These are phyloP conservation scores for Blumeria hordei DNA, from an alignment of 2,329 filamentous ascomycete species.

Conservation along the genomic window DNA sequence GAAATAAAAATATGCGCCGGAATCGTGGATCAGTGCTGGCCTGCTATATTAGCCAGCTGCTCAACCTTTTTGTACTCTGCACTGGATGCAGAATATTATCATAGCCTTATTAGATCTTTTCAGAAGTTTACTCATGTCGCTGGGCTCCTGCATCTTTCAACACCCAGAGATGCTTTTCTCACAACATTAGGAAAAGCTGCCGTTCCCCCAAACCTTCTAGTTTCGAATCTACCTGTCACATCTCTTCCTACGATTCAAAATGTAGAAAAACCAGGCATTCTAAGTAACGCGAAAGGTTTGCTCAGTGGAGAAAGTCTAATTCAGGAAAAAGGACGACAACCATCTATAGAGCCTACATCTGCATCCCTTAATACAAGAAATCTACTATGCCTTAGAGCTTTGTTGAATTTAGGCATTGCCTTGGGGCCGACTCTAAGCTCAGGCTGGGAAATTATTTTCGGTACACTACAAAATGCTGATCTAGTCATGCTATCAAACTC, in stretches of 20 bases:
- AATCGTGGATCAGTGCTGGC: slow-evolving; percentile 85
- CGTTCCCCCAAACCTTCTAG: slow-evolving; percentile 57
- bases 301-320: slow-evolving; percentile 50
- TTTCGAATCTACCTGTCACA: slow-evolving; percentile 27
- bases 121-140: slow-evolving; percentile 92
- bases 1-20: slow-evolving; percentile 56
- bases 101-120: slow-evolving; percentile 72
- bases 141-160: slow-evolving; percentile 59
- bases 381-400: slow-evolving; percentile 64
- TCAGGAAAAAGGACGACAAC: slow-evolving; percentile 35
- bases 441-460: slow-evolving; percentile 78
- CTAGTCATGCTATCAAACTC: slow-evolving; percentile 45
- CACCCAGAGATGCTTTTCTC: slow-evolving; percentile 79
- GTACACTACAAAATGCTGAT: slow-evolving; percentile 81
- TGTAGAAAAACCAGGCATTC: slow-evolving; percentile 27
- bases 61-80: slow-evolving; percentile 88
- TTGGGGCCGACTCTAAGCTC: slow-evolving; percentile 64
- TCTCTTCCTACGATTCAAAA: slow-evolving; percentile 23
- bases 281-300: slow-evolving; percentile 46
- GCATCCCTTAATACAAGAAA: slow-evolving; percentile 61
- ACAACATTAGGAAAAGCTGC: slow-evolving; percentile 86
- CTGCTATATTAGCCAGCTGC: slow-evolving; percentile 77
- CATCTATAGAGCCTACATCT: slow-evolving; percentile 28
- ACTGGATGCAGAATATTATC: slow-evolving; percentile 82
- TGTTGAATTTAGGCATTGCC: slow-evolving; percentile 89